These are phyloP conservation scores for Penicillium sp. DNA, from an alignment of 2,329 filamentous ascomycete species.

Conservation along the genomic window DNA sequence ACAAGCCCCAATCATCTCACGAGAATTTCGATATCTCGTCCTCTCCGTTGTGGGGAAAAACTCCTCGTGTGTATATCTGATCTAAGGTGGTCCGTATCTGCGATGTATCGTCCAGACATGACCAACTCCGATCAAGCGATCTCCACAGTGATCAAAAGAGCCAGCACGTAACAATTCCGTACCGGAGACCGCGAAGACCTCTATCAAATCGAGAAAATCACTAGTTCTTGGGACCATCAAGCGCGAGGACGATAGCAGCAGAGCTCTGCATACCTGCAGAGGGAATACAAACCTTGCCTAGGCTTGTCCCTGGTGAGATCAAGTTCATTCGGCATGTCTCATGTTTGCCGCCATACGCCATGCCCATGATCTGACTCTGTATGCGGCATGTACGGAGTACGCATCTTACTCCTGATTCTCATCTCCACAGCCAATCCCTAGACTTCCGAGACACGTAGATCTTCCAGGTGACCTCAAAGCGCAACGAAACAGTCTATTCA, in stretches of 20 bases:
- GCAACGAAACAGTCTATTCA: neutral
- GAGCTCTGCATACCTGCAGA: neutral
- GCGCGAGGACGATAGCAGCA: neutral
- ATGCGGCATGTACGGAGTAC: neutral
- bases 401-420: neutral
- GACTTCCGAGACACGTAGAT: neutral
- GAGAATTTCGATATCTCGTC: too few species aligned
- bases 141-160: slow-evolving; percentile 20
- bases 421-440: neutral
- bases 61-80: neutral
- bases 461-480: neutral
- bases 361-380: neutral
- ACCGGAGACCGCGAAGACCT: neutral
- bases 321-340: neutral
- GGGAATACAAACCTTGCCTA: neutral
- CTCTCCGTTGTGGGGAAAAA: too few species aligned
- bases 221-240: neutral
- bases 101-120: slow-evolving; percentile 12
- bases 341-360: neutral
- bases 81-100: slow-evolving; percentile 1
- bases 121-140: slow-evolving; percentile 11
- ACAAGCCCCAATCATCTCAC: neutral
- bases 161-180: neutral
- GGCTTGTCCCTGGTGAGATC: neutral
- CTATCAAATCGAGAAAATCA: neutral